Conservation (phyloP, 495 filamentous ascomycete species). For the Venustampulla echinocandica region DNA sequence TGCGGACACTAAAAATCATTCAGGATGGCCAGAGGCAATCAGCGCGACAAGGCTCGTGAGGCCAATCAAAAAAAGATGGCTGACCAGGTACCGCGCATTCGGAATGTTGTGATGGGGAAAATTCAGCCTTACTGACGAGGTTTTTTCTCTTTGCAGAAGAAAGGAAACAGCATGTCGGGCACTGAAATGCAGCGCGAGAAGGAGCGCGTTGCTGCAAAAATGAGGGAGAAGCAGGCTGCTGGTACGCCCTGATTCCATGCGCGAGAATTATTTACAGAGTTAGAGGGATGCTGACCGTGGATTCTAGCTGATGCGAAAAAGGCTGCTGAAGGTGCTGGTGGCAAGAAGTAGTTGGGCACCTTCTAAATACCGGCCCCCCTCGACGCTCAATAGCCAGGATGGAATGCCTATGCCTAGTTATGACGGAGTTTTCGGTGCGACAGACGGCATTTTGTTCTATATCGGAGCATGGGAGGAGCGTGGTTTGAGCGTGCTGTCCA, state of each 20-base stretch:
- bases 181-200: slow-evolving; percentile 62
- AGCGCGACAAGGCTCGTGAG: slow-evolving; percentile 81
- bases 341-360: slow-evolving; percentile 26
- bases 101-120: not conserved
- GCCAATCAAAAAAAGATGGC: slow-evolving; percentile 63
- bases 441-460: not conserved
- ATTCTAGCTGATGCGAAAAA: slow-evolving; percentile 44
- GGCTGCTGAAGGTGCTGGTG: slow-evolving; percentile 26
- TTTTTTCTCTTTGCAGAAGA: slow-evolving; percentile 47
- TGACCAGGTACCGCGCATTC: slow-evolving; percentile 9
- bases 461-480: no score
- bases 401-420: not conserved
- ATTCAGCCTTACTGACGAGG: slow-evolving; percentile 15
- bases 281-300: no score
- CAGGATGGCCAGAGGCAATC: slow-evolving; percentile 86
- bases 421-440: not conserved
- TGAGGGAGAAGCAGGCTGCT: slow-evolving; percentile 82
- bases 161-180: slow-evolving; percentile 48
- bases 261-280: not conserved
- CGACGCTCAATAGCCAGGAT: not conserved
- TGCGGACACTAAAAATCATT: slow-evolving; percentile 14
- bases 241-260: slow-evolving; percentile 38
- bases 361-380: not conserved
- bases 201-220: slow-evolving; percentile 70
- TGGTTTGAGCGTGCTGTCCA: no score